Base-by-base conservation (phyloP, 306 rosid species). In the Rubus idaeus region DNA sequence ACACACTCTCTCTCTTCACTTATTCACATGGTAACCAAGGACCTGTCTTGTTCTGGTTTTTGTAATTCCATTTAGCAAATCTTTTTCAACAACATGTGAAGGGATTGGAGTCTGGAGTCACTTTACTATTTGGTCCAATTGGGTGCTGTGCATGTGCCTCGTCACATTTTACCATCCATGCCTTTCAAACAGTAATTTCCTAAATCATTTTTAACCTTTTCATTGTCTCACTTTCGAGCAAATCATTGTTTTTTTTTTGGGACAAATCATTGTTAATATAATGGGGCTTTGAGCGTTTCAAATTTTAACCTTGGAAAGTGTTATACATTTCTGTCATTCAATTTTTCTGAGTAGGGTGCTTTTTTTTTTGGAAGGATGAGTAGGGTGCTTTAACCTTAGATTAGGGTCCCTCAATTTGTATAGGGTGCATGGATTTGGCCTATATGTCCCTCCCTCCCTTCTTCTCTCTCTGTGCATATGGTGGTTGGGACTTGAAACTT, bases 51-150 rank as follows among this genome's bases (percentile, higher is more conserved):
- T 90, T 80, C 90, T 93, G 82, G 72, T 71, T 66, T 82, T 67
- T 81, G 53, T 83, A 84, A 80, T 82, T 86, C 65, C 74, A 78
- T 75, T 78, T 50, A 75, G 72, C 79, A 80, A 88, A 86, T 91
- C 92, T 86, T 87, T 84, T 78, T 86, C 88, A 85, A 81, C 87
- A 79, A 87, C 97, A 91, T 90, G 96, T 90, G 97, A 88, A 84
- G 81, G 47, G 49, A 64, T 64, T 64, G 10, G 47, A 39, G 8
- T 12, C 30, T 26, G 60, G 77, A 77, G 84, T 80, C 78, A 55
- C 70, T 71, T 84, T 88, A 87, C 81, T 80, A 79, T 83, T 82
- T 77, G 89, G 84, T 87, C 90, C 93, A 88, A 82, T 88, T 77
- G 87, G 86, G 92, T 86, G 93, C 78, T 79, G 23, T 86, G 92